phyloP scores from a whole-genome alignment of 225 moss, liverwort and hornwort genomes.

The Ulota crispa region DNA sequence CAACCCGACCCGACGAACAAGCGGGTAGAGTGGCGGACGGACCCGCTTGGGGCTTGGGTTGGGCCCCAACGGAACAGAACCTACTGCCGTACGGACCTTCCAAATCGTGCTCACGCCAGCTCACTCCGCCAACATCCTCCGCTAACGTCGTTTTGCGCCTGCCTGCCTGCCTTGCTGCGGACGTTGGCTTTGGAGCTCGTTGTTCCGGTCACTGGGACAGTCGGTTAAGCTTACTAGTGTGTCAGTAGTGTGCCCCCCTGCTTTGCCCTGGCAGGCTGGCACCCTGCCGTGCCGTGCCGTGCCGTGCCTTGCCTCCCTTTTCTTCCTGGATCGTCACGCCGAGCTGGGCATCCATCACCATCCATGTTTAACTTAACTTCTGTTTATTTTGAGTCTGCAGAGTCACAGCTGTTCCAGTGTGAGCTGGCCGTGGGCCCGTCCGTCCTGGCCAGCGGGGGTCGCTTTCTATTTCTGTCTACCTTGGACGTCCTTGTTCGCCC shows the following conservation, averaged over 20 bases:
- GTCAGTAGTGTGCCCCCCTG: not conserved
- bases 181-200: not conserved
- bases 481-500: not conserved
- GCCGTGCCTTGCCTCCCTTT: no score
- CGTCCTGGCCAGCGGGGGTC: not conserved
- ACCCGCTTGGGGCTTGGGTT: no score
- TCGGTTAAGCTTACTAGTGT: no score
- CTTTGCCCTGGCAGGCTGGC: not conserved
- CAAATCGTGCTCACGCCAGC: constrained; percentile 6
- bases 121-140: not conserved
- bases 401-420: constrained; percentile 7
- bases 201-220: not conserved
- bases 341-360: not conserved
- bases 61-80: not conserved
- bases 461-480: constrained; percentile 14
- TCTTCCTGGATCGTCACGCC: not conserved
- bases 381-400: not conserved
- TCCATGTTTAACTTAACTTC: no score
- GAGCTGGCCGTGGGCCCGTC: constrained; percentile 8
- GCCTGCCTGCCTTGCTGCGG: not conserved
- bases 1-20: no score
- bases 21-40: not conserved
- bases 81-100: not conserved
- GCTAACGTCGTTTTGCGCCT: no score
- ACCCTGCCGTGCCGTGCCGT: no score